phyloP scores from a whole-genome alignment of 106 monocot genomes.

The Dendrobium huoshanense region DNA sequence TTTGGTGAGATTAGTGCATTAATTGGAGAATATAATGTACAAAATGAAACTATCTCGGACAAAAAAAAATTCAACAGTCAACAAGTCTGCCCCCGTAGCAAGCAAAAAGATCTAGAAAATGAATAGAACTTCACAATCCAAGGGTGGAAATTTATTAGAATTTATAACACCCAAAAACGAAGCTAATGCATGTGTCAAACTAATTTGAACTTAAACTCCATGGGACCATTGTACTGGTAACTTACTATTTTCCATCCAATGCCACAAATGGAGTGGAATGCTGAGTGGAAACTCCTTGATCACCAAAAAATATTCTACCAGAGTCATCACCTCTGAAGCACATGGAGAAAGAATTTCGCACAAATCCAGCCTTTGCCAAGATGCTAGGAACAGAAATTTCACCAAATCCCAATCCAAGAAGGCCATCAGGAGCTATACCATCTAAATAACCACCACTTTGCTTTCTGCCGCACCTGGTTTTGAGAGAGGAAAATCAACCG shows the following conservation, averaged over 20 bases:
- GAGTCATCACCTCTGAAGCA: constrained; percentile 83
- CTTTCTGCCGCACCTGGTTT: constrained; percentile 74
- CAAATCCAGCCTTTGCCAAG: constrained; percentile 72
- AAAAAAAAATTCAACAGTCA: background rate
- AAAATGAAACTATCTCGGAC: background rate
- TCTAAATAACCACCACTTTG: constrained; percentile 92
- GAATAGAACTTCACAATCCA: background rate
- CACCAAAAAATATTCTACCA: constrained; percentile 81
- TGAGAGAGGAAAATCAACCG: background rate
- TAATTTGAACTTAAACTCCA: background rate
- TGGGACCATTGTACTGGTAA: background rate
- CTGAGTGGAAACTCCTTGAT: constrained; percentile 56
- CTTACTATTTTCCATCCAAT: constrained; percentile 78
- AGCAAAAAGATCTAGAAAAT: background rate
- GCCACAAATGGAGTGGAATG: constrained; percentile 74
- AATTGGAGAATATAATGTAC: background rate
- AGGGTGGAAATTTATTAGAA: background rate
- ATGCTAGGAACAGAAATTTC: constrained; percentile 83
- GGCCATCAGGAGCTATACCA: constrained; percentile 97
- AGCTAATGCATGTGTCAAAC: background rate
- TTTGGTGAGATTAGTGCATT: background rate
- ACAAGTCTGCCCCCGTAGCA: background rate
- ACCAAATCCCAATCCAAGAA: constrained; percentile 87
- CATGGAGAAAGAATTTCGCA: constrained; percentile 83
- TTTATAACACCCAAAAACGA: background rate